Percentiles rank a stretch among this genome's conserved stretches.
Conservation (phyloP, 371 early-diverging fungal species). For the Apophysomyces elegans region DNA sequence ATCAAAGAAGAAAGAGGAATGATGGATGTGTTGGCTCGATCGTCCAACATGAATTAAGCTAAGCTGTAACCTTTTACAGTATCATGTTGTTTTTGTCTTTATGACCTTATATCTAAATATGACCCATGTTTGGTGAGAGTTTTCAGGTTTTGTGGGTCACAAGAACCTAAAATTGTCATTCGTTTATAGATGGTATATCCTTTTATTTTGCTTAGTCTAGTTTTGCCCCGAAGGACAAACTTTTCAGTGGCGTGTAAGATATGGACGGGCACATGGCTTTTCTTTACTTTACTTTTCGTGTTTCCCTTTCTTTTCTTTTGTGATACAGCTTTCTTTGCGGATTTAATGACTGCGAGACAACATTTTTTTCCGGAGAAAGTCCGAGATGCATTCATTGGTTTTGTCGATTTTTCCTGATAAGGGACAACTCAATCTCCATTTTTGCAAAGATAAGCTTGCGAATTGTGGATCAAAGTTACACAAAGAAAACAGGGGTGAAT, state of each 20-base stretch:
- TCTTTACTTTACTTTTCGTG: not conserved
- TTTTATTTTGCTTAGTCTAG: too few species aligned
- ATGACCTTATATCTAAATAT: too few species aligned
- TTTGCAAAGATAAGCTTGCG: conserved; percentile 1
- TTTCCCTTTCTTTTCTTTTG: not conserved
- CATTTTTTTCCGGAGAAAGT: not conserved
- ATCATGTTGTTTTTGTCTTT: too few species aligned
- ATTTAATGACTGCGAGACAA: not conserved
- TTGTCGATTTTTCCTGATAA: conserved; percentile 3
- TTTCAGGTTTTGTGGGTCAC: too few species aligned
- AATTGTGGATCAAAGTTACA: conserved; percentile 11
- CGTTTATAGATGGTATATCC: too few species aligned
- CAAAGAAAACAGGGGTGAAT: not conserved
- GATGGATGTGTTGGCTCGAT: too few species aligned
- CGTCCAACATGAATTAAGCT: too few species aligned
- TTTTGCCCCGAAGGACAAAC: too few species aligned
- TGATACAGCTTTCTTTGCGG: not conserved
- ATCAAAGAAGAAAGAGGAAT: too few species aligned
- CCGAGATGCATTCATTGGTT: conserved; percentile 7
- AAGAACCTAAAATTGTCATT: too few species aligned
- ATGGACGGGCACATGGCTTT: not conserved
- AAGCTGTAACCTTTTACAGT: too few species aligned
- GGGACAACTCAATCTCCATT: conserved; percentile 6
- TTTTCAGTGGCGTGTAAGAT: not conserved
- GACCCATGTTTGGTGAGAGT: too few species aligned